These are phyloP conservation scores for Mycena pura DNA, from an alignment of 768 basidiomycete species.

Conservation along the genomic window DNA sequence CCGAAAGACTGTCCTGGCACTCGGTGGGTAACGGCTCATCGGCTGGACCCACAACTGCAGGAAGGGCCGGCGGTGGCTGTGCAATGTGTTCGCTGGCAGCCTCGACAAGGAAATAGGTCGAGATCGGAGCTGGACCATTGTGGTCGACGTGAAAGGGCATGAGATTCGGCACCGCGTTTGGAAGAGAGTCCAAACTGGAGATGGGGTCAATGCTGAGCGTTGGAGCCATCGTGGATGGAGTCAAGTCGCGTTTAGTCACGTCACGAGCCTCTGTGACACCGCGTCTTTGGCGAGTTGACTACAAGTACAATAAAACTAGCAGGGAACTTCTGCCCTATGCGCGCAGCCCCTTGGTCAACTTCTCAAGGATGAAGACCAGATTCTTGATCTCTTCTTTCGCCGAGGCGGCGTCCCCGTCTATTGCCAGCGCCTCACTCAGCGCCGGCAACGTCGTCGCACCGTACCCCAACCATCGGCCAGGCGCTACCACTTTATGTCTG, in stretches of 20 bases:
- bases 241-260: background rate
- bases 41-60: background rate
- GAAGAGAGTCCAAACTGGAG: constrained; percentile 26
- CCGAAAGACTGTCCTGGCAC: background rate
- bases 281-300: too few relatives aligned
- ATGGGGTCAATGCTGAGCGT: constrained; percentile 13
- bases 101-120: constrained; percentile 74
- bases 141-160: constrained; percentile 86
- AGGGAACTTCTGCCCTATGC: too few relatives aligned
- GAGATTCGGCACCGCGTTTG: constrained; percentile 64
- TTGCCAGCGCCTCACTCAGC: constrained; percentile 78
- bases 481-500: constrained; percentile 82
- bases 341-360: constrained; percentile 47
- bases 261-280: constrained; percentile 19
- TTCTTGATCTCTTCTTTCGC: constrained; percentile 65
- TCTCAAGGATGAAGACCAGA: constrained; percentile 56
- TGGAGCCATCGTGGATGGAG: constrained; percentile 10
- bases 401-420: constrained; percentile 67
- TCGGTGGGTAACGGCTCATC: background rate
- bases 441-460: constrained; percentile 87
- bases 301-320: too few relatives aligned
- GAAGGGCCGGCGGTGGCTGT: constrained; percentile 24
- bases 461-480: constrained; percentile 87
- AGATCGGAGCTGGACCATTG: constrained; percentile 73
- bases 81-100: constrained; percentile 41